Evolutionary conservation across 2,329 filamentous ascomycete species (phyloP), one percentile per base, ranked within the genome.

Genomic region (Aspergillus latus): DNA sequence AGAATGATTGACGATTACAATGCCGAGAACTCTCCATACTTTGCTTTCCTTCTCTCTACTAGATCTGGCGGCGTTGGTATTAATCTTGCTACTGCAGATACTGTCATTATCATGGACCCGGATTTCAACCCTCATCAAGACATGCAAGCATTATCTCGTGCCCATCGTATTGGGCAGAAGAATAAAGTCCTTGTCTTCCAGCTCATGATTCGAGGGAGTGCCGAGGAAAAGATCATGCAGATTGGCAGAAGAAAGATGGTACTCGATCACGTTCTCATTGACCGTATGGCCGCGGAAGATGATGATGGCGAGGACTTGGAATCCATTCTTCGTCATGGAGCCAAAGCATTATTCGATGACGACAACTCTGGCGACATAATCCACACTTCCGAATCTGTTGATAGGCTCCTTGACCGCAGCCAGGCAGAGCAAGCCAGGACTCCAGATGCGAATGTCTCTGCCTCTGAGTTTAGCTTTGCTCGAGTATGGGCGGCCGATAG

Each of bases 81-180:
- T 78, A 99, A 99, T 69, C 81, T 99, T 54, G 94, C 94, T 0
- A 96, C 92, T 6, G 94, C 94, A 2, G 94, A 99, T 68, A 99
- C 94, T 0, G 95, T 99, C 59, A 97, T 99, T 62, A 97, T 99
- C 62, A 85, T 97, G 63, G 92, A 99, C 66, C 91, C 91, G 0
- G 94, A 99, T 69, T 97, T 96, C 79, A 99, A 99, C 60, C 94
- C 94, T 0, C 94, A 99, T 69, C 94, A 99, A 73, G 95, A 99
- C 67, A 89, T 99, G 40, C 94, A 99, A 72, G 94, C 94, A 0
- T 81, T 99, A 32, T 96, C 93, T 30, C 87, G 95, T 62, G 94
- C 93, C 15, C 94, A 99, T 73, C 88, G 94, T 28, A 97, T 99
- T 61, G 95, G 95, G 0, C 95, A 99, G 74, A 91, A 92, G 73